Evolutionary conservation across 495 filamentous ascomycete species (phyloP), one percentile per base, ranked within the genome.

Genomic region (Penicillium angulare): DNA sequence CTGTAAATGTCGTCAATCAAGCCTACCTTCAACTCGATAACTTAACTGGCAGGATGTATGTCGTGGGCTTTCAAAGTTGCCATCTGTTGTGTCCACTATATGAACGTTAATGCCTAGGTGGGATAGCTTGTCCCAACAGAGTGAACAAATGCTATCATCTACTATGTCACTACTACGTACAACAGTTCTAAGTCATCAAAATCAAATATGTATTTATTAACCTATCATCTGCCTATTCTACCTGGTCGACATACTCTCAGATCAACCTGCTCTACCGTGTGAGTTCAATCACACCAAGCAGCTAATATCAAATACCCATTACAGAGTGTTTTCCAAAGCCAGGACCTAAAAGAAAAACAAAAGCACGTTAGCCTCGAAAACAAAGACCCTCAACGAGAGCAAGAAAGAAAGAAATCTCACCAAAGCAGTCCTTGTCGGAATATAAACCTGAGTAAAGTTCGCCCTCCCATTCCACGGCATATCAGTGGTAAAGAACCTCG

Each of bases 381-480:
- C 31, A 40, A 18, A 50, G 26, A 12, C 5, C 8, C 27, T 31
- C 2, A 1, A 12, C n/a, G 13, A 31, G 43, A 38, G 20, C 41
- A 47, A 53, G 42, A 15, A 46, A 34, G n/a, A 42, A 20, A 47
- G 5, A 5, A 18, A 44, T 76, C 87, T 84, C 78, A 96, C 92
- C 63, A 97, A 68, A 24, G 90, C 93, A 46, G 88, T 89, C 53
- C 93, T 78, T 22, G 81, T 81, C 22, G 93, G 93, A 46, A 96
- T 81, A 67, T 98, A 98, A 23, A 96, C 83, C 70, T 97, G 93
- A 32, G 88, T 79, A 65, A 88, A 97, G 66, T 98, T 98, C 68
- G 74, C 80, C 53, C 93, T 69, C 2, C 79, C 85, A 66, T 97
- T 97, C 93, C 95, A 97, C 59, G 73, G 74, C 61, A 96, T 76